Evolutionary conservation across 441 rosid genomes (phyloP), one percentile per base, ranked within the genome.

Genomic region (Daphne laureola): DNA sequence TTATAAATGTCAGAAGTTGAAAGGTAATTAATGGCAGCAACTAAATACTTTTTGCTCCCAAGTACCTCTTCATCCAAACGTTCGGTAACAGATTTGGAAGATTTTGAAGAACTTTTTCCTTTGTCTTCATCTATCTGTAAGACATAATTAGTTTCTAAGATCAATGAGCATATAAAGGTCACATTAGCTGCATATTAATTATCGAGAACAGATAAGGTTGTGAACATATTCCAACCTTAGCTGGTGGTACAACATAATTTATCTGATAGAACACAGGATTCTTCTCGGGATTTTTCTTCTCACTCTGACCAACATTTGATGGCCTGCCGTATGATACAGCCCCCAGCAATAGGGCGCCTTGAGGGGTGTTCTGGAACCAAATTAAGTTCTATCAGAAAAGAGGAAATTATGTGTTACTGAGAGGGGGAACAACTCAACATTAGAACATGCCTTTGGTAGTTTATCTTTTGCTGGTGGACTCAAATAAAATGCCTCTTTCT

Each of bases 61-160:
- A 62, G 46, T 73, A 93, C 99, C 97, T 87, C 91, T 67, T 90
- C 82, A 62, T 82, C 82, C 59, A 93, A 60, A 40, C 90, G 96
- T 67, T 90, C 87, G 3, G 87, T 74, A 42, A 81, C 80, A 61
- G 86, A 31, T 67, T 79, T 87, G 35, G 76, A 58, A 72, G 71
- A 17, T 61, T 65, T 65, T 63, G 87, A 60, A 71, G 93, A 75
- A 55, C 69, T 70, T 55, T 80, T 78, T 58, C 77, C 84, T 64
- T 82, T 85, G 51, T 87, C 91, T 59, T 84, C 92, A 41, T 84
- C 96, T 55, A 72, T 73, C 99, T 93, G 77, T 54, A 57, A 66
- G 42, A 50, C 51, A 45, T 43, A 17, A 59, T 53, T 18, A 56
- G 52, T 45, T 14, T 11, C 47, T n/a, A 18, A 0, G 0, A 25